These are phyloP conservation scores for Penicillium bialowiezense DNA, from an alignment of 495 filamentous ascomycete genomes.

Conservation along the genomic window DNA sequence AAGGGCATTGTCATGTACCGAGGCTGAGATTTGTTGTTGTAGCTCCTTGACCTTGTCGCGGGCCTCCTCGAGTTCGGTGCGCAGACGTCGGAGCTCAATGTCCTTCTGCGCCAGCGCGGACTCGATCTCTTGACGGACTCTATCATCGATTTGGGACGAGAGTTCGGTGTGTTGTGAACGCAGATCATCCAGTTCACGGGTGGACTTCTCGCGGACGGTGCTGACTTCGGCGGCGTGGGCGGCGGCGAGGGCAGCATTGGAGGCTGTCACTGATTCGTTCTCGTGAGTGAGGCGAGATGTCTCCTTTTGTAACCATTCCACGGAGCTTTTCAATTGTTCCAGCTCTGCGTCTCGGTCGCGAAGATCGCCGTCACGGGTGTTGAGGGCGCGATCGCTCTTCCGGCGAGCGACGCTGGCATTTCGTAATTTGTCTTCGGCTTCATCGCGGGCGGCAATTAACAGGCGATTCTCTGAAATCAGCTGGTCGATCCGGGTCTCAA, in stretches of 20 bases:
- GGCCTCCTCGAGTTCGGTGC: constrained; percentile 71
- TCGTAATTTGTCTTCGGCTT: constrained; percentile 60
- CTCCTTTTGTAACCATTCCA: constrained; percentile 77
- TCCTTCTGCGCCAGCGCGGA: constrained; percentile 68
- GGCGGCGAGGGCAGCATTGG: constrained; percentile 63
- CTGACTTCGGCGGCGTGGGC: constrained; percentile 65
- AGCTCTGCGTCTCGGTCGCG: constrained; percentile 72
- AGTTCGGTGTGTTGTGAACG: constrained; percentile 57
- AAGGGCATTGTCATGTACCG: constrained; percentile 71
- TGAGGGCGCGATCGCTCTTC: constrained; percentile 55
- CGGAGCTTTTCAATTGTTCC: constrained; percentile 68
- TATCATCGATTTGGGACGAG: constrained; percentile 59
- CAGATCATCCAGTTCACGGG: constrained; percentile 62
- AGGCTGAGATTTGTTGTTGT: constrained; percentile 76
- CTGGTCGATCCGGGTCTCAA: constrained; percentile 73
- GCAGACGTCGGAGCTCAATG: constrained; percentile 71
- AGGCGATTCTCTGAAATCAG: constrained; percentile 76
- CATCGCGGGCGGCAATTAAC: constrained; percentile 66
- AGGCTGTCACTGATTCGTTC: constrained; percentile 68
- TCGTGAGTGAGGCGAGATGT: constrained; percentile 68
- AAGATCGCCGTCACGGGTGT: constrained; percentile 53
- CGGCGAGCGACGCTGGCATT: constrained; percentile 54
- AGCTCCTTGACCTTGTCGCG: constrained; percentile 76
- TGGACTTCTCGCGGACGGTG: constrained; percentile 48
- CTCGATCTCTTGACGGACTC: constrained; percentile 59